Base-by-base conservation (phyloP, 31 red algal species). In the Odonthalia washingtoniensis region DNA sequence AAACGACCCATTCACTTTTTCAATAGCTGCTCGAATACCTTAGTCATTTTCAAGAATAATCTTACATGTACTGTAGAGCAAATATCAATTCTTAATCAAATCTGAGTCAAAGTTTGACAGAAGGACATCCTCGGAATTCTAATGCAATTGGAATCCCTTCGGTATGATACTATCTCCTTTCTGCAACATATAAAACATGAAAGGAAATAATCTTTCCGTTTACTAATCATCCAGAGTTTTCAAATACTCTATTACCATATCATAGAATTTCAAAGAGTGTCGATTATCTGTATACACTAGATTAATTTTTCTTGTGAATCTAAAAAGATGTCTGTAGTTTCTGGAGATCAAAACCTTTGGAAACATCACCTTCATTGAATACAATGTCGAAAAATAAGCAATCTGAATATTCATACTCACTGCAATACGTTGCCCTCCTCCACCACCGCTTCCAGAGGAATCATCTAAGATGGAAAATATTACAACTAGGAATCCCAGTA, bases 181-280 rank as follows among this genome's bases (percentile, higher is more conserved):
- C 28, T 76, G 3, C 39, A 90, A 27, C 34, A 74, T 28, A 41
- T 75, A 9, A 43, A 45, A 35, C 27, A 78, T 28, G 26, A 80
- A 43, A 40, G 77, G 46, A 75, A 3, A 75, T 5, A 90, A 37
- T 17, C 76, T 62, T 24, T 66, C 26, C 67, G 73, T 78, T 4
- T 52, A 28, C 9, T 24, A 38, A 40, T 38, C 31, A 38, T 87
- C 77, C 35, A 87, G 42, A 68, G n/a, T 21, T 5, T 41, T 52
- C 17, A 92, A 41, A 67, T 46, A 36, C 4, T 65, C 26, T 45
- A 30, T 69, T 38, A 72, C 67, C 38, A 40, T 46, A 77, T 93
- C 76, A 40, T 75, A 88, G 27, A 36, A 83, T 18, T 39, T 12
- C 32, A 93, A 38, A 14, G 91, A 65, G 36, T 93, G 81, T 30